Evolutionary conservation across 495 filamentous ascomycete species (phyloP).

Genomic region (Lasiosphaeria hispida): DNA sequence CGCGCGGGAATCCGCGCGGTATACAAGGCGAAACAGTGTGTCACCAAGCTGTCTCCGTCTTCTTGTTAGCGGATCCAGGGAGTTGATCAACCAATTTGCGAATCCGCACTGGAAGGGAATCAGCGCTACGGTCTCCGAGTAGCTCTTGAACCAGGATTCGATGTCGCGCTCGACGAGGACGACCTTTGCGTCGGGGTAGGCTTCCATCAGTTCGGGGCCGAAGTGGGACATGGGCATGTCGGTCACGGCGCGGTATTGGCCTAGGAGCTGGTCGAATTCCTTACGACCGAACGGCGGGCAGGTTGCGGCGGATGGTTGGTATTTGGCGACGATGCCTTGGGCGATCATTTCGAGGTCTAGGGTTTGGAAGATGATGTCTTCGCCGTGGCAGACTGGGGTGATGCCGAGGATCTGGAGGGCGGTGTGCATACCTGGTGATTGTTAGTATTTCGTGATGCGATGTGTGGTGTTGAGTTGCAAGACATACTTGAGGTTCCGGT

Average conservation of each 20-base stretch:
- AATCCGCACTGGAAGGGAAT: not conserved
- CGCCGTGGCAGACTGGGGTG: constrained; percentile 2
- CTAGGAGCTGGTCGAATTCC: constrained; percentile 6
- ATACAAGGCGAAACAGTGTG: too few species aligned
- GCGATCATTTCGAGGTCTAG: constrained; percentile 1
- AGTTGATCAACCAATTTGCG: not conserved
- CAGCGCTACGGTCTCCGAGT: not conserved
- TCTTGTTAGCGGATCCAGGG: not conserved
- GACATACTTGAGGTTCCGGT: constrained; percentile 6
- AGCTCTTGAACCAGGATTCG: constrained; percentile 28
- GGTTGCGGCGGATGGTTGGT: not conserved
- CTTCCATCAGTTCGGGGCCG: constrained; percentile 59
- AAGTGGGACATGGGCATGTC: constrained; percentile 22
- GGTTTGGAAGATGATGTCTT: constrained; percentile 3
- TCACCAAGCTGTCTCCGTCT: too few species aligned
- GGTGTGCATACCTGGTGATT: not conserved
- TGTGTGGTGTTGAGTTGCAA: too few species aligned
- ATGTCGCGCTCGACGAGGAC: constrained; percentile 56
- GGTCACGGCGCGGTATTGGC: not conserved
- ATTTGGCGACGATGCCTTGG: constrained; percentile 7
- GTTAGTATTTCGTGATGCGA: not conserved
- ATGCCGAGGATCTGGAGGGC: constrained; percentile 7
- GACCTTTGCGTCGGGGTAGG: constrained; percentile 65
- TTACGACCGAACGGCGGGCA: constrained; percentile 1
- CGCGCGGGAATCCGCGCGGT: not conserved